A percentile compares a stretch with the other conserved stretches of the same genome.
phyloP scores from a whole-genome alignment of 805 yeast genomes.

The Yarrowia sp. region DNA sequence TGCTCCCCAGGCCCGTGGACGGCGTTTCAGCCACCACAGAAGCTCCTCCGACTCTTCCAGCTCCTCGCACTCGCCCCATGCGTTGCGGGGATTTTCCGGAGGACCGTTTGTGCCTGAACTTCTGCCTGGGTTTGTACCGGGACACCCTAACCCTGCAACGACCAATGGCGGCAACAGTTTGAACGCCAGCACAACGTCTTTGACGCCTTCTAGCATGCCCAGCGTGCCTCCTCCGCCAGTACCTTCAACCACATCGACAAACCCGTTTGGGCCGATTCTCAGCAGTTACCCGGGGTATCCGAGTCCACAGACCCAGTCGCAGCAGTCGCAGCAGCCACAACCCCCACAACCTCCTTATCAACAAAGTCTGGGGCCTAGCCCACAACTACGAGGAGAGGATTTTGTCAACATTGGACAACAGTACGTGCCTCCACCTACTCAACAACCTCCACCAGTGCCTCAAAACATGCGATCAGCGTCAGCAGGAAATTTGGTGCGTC shows the following conservation, averaged over 20 bases:
- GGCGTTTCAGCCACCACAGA: slow-evolving; percentile 19
- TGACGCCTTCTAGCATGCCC: not conserved
- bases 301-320: not conserved
- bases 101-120: slow-evolving; percentile 6
- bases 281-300: slow-evolving; percentile 9
- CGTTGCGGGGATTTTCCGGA: slow-evolving; percentile 22
- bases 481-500: not conserved
- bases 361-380: slow-evolving; percentile 6
- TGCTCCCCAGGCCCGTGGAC: slow-evolving; percentile 6
- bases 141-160: not conserved
- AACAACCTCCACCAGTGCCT: not conserved
- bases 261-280: slow-evolving; percentile 8
- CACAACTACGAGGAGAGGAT: slow-evolving; percentile 1
- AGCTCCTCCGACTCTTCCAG: slow-evolving; percentile 16
- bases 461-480: not conserved
- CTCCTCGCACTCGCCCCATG: slow-evolving; percentile 4
- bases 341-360: not conserved
- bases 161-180: not conserved
- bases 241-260: not conserved
- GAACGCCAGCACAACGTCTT: not conserved
- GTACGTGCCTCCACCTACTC: not conserved
- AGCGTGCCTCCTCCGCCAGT: not conserved
- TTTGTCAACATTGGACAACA: not conserved
- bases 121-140: not conserved
- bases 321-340: not conserved